Base-by-base conservation (phyloP, 352 stramenopile species). In the Globisporangium carolinianum region DNA sequence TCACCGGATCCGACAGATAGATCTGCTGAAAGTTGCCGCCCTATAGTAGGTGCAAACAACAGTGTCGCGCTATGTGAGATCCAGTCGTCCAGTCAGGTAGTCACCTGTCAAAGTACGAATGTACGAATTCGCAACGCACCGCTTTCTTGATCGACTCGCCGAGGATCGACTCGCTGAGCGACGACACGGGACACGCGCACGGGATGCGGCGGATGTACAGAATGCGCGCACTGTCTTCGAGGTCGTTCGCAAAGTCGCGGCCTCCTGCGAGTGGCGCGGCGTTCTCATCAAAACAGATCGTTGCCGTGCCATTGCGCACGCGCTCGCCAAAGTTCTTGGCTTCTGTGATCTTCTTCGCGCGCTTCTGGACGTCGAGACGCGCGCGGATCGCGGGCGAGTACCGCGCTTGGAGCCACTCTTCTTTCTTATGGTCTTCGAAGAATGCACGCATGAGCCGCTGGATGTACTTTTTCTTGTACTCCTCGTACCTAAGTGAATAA, bases 391-490 rank as follows among this genome's bases (percentile, higher is more conserved):
- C 81, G 6, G 83, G 83, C 1, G 81, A 91, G 65, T 94, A 94
- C 43, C 81, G 81, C 53, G 91, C 81, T 61, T 91, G 83, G n/a
- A 94, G 73, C 83, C 83, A 94, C 57, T 94, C 83, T 50, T 94
- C 81, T 10, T 73, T 69, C 66, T 94, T 94, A 70, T 94, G 83
- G 50, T 79, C 69, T 15, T 91, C 83, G 48, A 94, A 94, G 63
- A 94, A 94, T n/a, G 82, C 75, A 18, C 82, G 81, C 63, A 90
- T 73, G 18, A 91, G 57, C 0, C 78, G 77, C 64, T 91, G 82
- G 52, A 83, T 67, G 65, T 91, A 87, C 51, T 90, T 90, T 66
- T 94, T 94, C 68, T 91, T 94, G 73, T 94, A 94, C 58, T 94
- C 83, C 53, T 94, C 83, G 66, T 94, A 94, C 32, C 56, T 59